phyloP scores from a whole-genome alignment of 306 rosid genomes.

The Begonia fuchsioides region DNA sequence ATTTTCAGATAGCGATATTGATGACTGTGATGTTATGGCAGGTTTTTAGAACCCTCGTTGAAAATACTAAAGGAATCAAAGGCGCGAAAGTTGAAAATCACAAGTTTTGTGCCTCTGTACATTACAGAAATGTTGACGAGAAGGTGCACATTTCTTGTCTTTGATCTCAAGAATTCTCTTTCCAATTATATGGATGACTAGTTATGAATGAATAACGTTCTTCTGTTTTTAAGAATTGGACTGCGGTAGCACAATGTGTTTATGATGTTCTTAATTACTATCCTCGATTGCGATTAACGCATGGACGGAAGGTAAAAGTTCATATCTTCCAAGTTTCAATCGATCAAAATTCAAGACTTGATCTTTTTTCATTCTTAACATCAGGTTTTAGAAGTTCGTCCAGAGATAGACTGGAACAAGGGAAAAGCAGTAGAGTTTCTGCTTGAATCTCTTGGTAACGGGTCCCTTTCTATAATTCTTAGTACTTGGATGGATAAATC shows the following conservation, averaged over 20 bases:
- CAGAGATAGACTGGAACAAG: conserved; percentile 78
- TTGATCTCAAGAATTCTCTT: no score
- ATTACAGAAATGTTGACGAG: conserved; percentile 89
- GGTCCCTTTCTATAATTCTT: no score
- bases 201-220: no score
- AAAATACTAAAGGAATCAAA: conserved; percentile 42
- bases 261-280: conserved; percentile 64
- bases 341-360: no score
- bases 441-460: no score
- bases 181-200: no score
- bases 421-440: conserved; percentile 99
- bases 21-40: conserved; percentile 12
- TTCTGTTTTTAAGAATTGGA: conserved; percentile 90
- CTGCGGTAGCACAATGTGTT: conserved; percentile 55
- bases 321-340: no score
- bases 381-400: conserved; percentile 94
- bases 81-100: conserved; percentile 83
- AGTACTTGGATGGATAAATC: background rate
- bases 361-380: background rate
- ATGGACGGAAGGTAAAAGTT: conserved; percentile 81
- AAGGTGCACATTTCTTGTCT: conserved; percentile 45
- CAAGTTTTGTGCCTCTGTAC: conserved; percentile 92
- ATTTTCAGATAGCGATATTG: background rate
- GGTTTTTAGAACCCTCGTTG: conserved; percentile 77
- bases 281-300: conserved; percentile 74